These are phyloP conservation scores for Hypoxylon lienhwacheense DNA, from an alignment of 495 filamentous ascomycete genomes.

Conservation along the genomic window DNA sequence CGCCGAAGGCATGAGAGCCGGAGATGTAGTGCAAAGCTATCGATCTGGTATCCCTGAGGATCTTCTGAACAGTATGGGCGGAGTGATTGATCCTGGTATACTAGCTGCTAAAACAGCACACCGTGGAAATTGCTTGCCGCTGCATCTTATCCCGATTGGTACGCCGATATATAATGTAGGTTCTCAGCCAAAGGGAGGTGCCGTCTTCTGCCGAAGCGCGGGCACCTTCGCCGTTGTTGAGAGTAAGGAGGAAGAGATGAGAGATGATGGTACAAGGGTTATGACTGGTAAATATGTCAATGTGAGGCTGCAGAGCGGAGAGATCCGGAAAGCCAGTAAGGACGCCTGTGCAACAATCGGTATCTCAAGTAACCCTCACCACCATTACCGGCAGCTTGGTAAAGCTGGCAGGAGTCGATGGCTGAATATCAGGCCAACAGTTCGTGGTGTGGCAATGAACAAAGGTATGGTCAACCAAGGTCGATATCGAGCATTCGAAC, in stretches of 20 bases:
- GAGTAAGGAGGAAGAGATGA: constrained; percentile 74
- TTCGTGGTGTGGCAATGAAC: constrained; percentile 98
- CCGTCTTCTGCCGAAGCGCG: constrained; percentile 89
- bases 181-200: constrained; percentile 68
- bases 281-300: constrained; percentile 69
- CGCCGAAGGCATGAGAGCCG: constrained; percentile 87
- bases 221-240: constrained; percentile 88
- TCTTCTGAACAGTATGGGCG: constrained; percentile 86
- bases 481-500: constrained; percentile 5
- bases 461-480: constrained; percentile 58
- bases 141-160: constrained; percentile 92
- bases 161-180: constrained; percentile 90
- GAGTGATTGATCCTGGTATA: constrained; percentile 88
- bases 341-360: constrained; percentile 94
- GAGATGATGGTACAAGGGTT: constrained; percentile 55
- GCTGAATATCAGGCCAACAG: constrained; percentile 91
- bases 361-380: constrained; percentile 87
- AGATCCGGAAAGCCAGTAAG: constrained; percentile 81
- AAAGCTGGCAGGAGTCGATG: constrained; percentile 92
- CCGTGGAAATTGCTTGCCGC: constrained; percentile 90
- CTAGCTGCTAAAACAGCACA: constrained; percentile 90
- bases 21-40: constrained; percentile 90
- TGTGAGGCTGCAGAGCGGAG: constrained; percentile 86
- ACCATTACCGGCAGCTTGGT: constrained; percentile 84
- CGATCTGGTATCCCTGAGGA: constrained; percentile 82